Base-by-base conservation (phyloP, 305 asterid genomes). In the Rubia tinctorum region DNA sequence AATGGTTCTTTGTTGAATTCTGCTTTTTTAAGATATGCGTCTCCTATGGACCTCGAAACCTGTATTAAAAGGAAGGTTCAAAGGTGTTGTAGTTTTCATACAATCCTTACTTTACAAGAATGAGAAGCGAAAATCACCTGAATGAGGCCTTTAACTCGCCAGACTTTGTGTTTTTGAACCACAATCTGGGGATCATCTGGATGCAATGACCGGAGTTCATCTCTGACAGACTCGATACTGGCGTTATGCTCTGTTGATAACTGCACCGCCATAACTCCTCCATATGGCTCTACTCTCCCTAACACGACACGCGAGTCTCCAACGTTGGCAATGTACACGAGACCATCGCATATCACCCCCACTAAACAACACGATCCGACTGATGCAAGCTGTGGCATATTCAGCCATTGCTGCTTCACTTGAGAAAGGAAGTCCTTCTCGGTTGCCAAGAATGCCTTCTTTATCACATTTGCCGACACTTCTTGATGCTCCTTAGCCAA, bases 111-210 rank as follows among this genome's bases (percentile, higher is more conserved):
- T 0, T 27, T 61, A 27, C 39, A 18, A 62, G 51, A 72, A 27
- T 61, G 47, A 45, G 59, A 42, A 72, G 1, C 51, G 45, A 61
- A 60, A 22, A 59, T 22, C 79, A 95, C 99, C 97, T 95, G 99
- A 77, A 95, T 95, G 77, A 95, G 81, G 20, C 99, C 98, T 88
- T 90, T 95, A 12, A 95, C 99, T 0, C 98, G 97, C 99, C 99
- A 95, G 70, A 92, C 98, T 62, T 87, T 85, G 89, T 90, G 96
- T 82, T 89, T 95, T 59, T 83, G 83, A 76, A 88, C 94, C 73
- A 95, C 99, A 5, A 95, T 95, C 42, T 87, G 85, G 9, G 99
- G 75, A 82, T 95, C 99, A 61, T 88, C 82, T 5, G 97, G 96
- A 81, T 95, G 96, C 86, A 87, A 77, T 69, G 75, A 75, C 39